These are phyloP conservation scores for Fagopyrum esculentum DNA, from an alignment of 148 eudicot genomes.

Conservation along the genomic window DNA sequence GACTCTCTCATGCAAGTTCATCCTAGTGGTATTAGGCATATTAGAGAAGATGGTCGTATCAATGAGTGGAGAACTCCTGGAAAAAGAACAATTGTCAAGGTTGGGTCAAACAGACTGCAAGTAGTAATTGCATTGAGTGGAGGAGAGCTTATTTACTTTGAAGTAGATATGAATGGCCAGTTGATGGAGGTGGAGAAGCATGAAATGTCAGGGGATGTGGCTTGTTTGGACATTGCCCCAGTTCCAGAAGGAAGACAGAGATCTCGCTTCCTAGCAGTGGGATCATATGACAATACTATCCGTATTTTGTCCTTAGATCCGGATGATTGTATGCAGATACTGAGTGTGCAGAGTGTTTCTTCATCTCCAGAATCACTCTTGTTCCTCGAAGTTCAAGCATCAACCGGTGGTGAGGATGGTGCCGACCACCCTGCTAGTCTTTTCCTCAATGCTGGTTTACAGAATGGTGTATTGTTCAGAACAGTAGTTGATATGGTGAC, in stretches of 20 bases:
- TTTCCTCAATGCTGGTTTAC: constrained; percentile 90
- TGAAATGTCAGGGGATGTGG: constrained; percentile 97
- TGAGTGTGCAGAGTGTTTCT: constrained; percentile 92
- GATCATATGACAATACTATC: constrained; percentile 92
- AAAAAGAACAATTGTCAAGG: constrained; percentile 93
- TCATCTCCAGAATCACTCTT: constrained; percentile 94
- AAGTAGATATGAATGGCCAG: constrained; percentile 92
- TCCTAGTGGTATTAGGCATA: constrained; percentile 96
- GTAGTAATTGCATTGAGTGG: constrained; percentile 95
- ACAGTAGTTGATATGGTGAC: constrained; percentile 98
- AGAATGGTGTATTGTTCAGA: constrained; percentile 87
- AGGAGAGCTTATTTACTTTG: constrained; percentile 95
- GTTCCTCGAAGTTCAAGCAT: constrained; percentile 94
- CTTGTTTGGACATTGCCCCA: constrained; percentile 96
- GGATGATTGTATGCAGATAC: constrained; percentile 91
- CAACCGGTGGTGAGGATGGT: constrained; percentile 95
- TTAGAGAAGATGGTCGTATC: constrained; percentile 95
- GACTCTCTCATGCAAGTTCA: constrained; percentile 98
- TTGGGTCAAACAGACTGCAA: constrained; percentile 91
- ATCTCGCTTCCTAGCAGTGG: constrained; percentile 95
- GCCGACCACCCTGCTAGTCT: constrained; percentile 99
- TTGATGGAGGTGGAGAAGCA: constrained; percentile 92
- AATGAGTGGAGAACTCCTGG: constrained; percentile 99
- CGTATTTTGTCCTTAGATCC: constrained; percentile 89
- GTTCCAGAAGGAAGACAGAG: constrained; percentile 96